phyloP scores from a whole-genome alignment of 805 yeast genomes.

The Wickerhamiella sergipiensis region DNA sequence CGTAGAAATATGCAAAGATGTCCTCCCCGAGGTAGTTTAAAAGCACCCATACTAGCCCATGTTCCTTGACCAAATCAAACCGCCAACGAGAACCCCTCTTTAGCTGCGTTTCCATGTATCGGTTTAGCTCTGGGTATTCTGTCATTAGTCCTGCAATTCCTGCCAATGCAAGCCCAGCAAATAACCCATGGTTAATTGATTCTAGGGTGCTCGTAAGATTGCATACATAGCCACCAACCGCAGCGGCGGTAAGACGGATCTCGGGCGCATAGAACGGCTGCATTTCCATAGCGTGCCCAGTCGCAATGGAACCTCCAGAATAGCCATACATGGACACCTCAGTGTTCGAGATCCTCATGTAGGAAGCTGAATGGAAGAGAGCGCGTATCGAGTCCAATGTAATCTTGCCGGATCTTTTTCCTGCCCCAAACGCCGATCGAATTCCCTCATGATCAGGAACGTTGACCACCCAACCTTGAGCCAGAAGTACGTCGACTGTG shows the following conservation, averaged over 20 bases:
- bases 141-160: constrained; percentile 19
- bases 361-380: background rate
- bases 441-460: constrained; percentile 19
- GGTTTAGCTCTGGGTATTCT: constrained; percentile 17
- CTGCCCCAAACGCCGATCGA: constrained; percentile 14
- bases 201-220: constrained; percentile 13
- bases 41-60: constrained; percentile 10
- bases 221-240: constrained; percentile 16
- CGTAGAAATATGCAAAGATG: constrained; percentile 12
- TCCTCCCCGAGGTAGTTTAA: constrained; percentile 12
- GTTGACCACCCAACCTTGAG: constrained; percentile 13
- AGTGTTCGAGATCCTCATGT: background rate
- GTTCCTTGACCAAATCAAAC: constrained; percentile 8
- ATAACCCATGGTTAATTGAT: constrained; percentile 13
- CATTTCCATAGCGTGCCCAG: constrained; percentile 18
- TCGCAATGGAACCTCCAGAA: constrained; percentile 18
- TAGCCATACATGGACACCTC: constrained; percentile 19
- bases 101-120: constrained; percentile 6
- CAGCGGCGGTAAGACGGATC: constrained; percentile 14
- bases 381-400: constrained; percentile 22
- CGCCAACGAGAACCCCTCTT: constrained; percentile 7
- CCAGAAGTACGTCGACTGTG: constrained; percentile 8
- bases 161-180: constrained; percentile 17
- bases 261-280: constrained; percentile 18
- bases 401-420: constrained; percentile 17